A percentile compares a stretch with the other conserved stretches of the same genome.
phyloP scores from a whole-genome alignment of 1,139 yeast species.

The Suhomyces terraborum region DNA sequence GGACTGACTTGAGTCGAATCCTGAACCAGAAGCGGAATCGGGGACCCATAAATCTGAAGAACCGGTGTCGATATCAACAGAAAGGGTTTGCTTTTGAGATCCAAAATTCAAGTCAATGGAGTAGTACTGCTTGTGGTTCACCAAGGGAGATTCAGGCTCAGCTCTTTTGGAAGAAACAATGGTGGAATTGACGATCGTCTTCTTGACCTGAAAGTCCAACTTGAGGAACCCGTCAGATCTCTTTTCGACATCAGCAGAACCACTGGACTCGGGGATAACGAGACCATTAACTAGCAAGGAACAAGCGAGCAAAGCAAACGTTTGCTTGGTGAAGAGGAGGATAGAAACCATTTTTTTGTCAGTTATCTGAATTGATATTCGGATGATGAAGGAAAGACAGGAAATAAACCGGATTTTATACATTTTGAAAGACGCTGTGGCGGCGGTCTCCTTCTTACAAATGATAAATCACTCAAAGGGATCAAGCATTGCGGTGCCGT shows the following conservation, averaged over 20 bases:
- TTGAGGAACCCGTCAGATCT: conserved; percentile 16
- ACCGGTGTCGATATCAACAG: conserved; percentile 24
- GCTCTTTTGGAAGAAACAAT: conserved; percentile 2
- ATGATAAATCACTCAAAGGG: too few species aligned
- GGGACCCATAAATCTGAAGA: conserved; percentile 26
- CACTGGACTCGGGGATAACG: conserved; percentile 11
- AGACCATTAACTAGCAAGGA: conserved; percentile 11
- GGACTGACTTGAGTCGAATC: conserved; percentile 9
- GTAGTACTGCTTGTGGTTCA: conserved; percentile 10
- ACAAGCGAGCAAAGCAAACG: conserved; percentile 11
- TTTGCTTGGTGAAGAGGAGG: conserved; percentile 12
- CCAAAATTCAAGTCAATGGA: conserved; percentile 14
- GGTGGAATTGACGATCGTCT: not conserved
- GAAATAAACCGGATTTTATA: conserved; percentile 2
- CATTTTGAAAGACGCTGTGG: too few species aligned
- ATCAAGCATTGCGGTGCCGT: not conserved
- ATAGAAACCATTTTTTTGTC: conserved; percentile 12
- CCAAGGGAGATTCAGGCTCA: conserved; percentile 5
- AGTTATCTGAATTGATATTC: not conserved
- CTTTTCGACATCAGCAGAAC: conserved; percentile 2
- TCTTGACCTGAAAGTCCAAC: conserved; percentile 15
- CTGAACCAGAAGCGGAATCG: conserved; percentile 2
- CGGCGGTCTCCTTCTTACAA: too few species aligned
- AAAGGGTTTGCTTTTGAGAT: conserved; percentile 12
- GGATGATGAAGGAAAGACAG: not conserved